Percentiles rank a stretch among this genome's conserved stretches.
Conservation (phyloP, 352 stramenopile genomes). For the Globisporangium cylindrosporum region DNA sequence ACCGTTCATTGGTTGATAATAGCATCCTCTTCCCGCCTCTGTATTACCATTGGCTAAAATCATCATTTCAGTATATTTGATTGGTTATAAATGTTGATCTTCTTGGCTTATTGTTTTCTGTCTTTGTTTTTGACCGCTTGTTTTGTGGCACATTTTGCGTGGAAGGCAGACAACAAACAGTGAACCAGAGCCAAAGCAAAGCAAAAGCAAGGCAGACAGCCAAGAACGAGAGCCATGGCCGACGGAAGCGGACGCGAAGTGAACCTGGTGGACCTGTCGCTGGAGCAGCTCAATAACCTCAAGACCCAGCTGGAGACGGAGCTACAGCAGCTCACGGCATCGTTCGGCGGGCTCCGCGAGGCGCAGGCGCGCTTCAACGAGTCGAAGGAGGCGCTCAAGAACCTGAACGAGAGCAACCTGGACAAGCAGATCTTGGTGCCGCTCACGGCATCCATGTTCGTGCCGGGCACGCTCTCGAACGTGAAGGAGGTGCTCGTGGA, state of each 20-base stretch:
- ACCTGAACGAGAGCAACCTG: constrained; percentile 52
- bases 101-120: not conserved
- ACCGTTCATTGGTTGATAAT: constrained; percentile 6
- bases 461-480: constrained; percentile 85
- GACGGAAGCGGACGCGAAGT: constrained; percentile 41
- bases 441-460: constrained; percentile 94
- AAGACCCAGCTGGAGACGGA: constrained; percentile 88
- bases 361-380: constrained; percentile 75
- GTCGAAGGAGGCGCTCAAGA: constrained; percentile 71
- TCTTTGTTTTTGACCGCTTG: not conserved
- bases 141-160: constrained; percentile 10
- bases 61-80: not conserved
- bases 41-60: not conserved
- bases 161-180: not conserved
- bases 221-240: constrained; percentile 30
- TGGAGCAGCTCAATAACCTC: constrained; percentile 92
- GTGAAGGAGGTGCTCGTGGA: constrained; percentile 91
- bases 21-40: not conserved
- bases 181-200: not conserved
- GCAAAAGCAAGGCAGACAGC: not conserved
- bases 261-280: constrained; percentile 84
- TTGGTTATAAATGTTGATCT: not conserved
- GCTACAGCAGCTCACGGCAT: constrained; percentile 71
- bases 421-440: constrained; percentile 91
- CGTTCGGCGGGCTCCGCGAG: constrained; percentile 68